Percentiles rank a stretch among this genome's conserved stretches.
Conservation (phyloP, 257 asterid genomes). For the Echium plantagineum region DNA sequence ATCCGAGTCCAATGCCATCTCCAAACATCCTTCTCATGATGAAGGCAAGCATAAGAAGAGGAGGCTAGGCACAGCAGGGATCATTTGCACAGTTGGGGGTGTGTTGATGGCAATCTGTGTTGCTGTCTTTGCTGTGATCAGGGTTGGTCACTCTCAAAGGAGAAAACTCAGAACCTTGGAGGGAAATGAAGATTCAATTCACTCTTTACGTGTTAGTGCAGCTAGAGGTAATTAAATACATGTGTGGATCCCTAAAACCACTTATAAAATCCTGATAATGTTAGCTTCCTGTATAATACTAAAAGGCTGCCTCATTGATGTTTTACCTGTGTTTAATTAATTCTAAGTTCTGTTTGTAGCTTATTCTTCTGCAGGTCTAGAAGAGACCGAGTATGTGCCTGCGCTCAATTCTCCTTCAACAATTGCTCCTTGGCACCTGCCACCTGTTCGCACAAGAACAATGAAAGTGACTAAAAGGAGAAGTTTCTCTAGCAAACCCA, state of each 20-base stretch:
- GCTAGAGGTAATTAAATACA: conserved; percentile 35
- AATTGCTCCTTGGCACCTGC: conserved; percentile 49
- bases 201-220: conserved; percentile 33
- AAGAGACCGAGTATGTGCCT: conserved; percentile 36
- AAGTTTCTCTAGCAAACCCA: conserved; percentile 35
- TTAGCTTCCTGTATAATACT: conserved; percentile 2
- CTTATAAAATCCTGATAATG: neutral
- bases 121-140: conserved; percentile 23
- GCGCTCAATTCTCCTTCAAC: conserved; percentile 43
- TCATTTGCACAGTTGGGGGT: conserved; percentile 28
- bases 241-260: neutral
- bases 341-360: conserved; percentile 15
- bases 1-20: conserved; percentile 49
- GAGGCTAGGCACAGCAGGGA: conserved; percentile 27
- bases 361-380: conserved; percentile 30
- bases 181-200: conserved; percentile 27
- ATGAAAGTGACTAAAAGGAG: conserved; percentile 32
- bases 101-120: conserved; percentile 41
- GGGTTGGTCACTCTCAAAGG: conserved; percentile 15
- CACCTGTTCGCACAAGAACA: conserved; percentile 52
- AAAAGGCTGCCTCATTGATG: neutral
- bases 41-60: conserved; percentile 21
- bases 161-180: conserved; percentile 15
- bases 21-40: conserved; percentile 34
- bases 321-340: neutral